Evolutionary conservation across 805 yeast genomes (phyloP), one percentile per base, ranked within the genome.

Genomic region (Wickerhamomyces ciferrii): DNA sequence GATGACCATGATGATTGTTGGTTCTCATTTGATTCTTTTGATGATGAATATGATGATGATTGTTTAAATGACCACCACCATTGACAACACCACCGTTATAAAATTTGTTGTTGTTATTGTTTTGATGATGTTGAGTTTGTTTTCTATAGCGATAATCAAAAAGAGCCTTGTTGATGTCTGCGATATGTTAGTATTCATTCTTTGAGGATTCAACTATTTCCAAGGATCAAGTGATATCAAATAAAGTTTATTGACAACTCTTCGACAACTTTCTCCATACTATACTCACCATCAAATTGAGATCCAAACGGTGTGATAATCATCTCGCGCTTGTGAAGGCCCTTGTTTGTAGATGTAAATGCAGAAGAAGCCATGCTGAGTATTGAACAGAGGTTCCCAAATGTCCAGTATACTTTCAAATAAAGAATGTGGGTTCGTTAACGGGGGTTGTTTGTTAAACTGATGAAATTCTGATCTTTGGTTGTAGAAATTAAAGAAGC

Each of bases 81-180:
- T 5, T 13, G 24, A 19, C 38, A 35, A 19, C 23, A 35, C 38
- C 37, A 19, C 20, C 21, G 20, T 36, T 19, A 20, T 35, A 19
- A 19, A 27, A 24, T 29, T 36, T 37, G 37, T 23, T 43, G 23
- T 38, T 43, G 45, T 37, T 21, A n/a, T 20, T 15, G 14, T 31
- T 21, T 20, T 20, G 25, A 7, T 37, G 39, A 14, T 37, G 39
- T 31, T 43, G 45, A 13, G 24, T 17, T 20, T 44, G 43, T 35
- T 40, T 38, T 31, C 37, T 39, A 20, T 44, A 40, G 20, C 43
- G 47, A 15, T 34, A 35, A 20, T 44, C 47, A 27, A 34, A 44
- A 14, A 44, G 36, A 31, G 41, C 47, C 25, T 40, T 44, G 23
- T 44, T 42, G 24, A 44, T 40, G 11, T 31, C 47, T 44, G 3